phyloP scores from a whole-genome alignment of 495 filamentous ascomycete genomes.

The Podospora pseudoanserina region DNA sequence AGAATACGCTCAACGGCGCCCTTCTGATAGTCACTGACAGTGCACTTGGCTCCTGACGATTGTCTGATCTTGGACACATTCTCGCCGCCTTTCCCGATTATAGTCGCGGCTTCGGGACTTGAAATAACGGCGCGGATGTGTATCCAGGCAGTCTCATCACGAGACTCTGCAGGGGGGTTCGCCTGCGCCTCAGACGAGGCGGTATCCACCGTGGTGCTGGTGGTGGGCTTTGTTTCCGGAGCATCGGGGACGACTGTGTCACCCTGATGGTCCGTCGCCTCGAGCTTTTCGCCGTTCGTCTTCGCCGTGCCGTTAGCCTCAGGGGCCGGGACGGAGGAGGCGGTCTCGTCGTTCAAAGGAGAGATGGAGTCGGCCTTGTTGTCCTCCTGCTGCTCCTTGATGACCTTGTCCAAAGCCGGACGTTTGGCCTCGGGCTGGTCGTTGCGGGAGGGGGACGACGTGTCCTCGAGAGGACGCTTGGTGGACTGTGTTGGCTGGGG shows the following conservation, averaged over 20 bases:
- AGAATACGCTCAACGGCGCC: slow-evolving; percentile 95
- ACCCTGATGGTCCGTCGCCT: slow-evolving; percentile 57
- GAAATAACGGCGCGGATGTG: slow-evolving; percentile 95
- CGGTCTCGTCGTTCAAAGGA: slow-evolving; percentile 37
- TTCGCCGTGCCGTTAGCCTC: slow-evolving; percentile 45
- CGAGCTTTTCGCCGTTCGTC: slow-evolving; percentile 52
- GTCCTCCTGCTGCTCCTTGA: slow-evolving; percentile 47
- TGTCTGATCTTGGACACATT: slow-evolving; percentile 93
- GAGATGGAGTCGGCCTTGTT: slow-evolving; percentile 38
- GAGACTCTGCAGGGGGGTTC: slow-evolving; percentile 28
- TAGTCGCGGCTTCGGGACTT: slow-evolving; percentile 92
- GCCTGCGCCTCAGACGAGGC: slow-evolving; percentile 38
- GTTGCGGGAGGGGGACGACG: slow-evolving; percentile 86
- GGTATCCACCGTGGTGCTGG: slow-evolving; percentile 46
- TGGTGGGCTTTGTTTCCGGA: slow-evolving; percentile 36
- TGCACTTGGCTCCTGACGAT: slow-evolving; percentile 92
- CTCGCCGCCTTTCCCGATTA: slow-evolving; percentile 97
- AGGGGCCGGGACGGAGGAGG: slow-evolving; percentile 16
- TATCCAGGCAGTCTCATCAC: slow-evolving; percentile 94
- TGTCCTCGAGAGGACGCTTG: slow-evolving; percentile 95
- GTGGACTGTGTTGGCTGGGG: slow-evolving; percentile 55
- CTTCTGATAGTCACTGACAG: slow-evolving; percentile 94
- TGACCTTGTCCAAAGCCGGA: slow-evolving; percentile 88
- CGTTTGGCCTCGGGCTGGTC: slow-evolving; percentile 98
- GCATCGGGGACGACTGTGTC: slow-evolving; percentile 75